Evolutionary conservation across 768 basidiomycete genomes (phyloP).

Genomic region (Suillus sp.): DNA sequence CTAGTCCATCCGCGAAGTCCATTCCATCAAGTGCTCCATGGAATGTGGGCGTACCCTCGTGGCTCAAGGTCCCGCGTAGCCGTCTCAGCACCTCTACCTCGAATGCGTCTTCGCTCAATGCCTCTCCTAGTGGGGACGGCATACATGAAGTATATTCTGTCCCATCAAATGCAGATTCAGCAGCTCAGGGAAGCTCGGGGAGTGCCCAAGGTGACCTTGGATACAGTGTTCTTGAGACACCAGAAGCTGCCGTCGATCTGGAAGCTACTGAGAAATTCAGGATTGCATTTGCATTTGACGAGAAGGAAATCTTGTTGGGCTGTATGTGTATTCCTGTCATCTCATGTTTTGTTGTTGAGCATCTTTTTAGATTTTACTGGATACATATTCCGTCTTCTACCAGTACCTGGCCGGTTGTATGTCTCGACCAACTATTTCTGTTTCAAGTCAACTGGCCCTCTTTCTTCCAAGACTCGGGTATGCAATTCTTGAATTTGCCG

Average conservation of each 20-base stretch:
- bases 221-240: slow-evolving; percentile 82
- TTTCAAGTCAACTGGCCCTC: slow-evolving; percentile 86
- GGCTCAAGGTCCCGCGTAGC: slow-evolving; percentile 57
- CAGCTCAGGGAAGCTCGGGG: slow-evolving; percentile 26
- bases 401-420: slow-evolving; percentile 84
- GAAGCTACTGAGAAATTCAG: slow-evolving; percentile 78
- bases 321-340: slow-evolving; percentile 55
- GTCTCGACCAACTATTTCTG: slow-evolving; percentile 93
- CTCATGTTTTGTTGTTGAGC: slow-evolving; percentile 9
- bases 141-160: slow-evolving; percentile 64
- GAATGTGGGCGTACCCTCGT: slow-evolving; percentile 71
- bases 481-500: slow-evolving; percentile 28
- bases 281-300: slow-evolving; percentile 80
- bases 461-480: slow-evolving; percentile 82
- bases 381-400: slow-evolving; percentile 87
- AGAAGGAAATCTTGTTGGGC: slow-evolving; percentile 84
- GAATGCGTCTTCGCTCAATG: slow-evolving; percentile 27
- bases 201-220: slow-evolving; percentile 58
- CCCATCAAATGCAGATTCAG: slow-evolving; percentile 29
- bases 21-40: slow-evolving; percentile 41
- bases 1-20: slow-evolving; percentile 46
- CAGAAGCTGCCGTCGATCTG: slow-evolving; percentile 59
- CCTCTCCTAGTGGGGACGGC: slow-evolving; percentile 33
- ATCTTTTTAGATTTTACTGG: slow-evolving; percentile 83
- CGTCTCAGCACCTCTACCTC: slow-evolving; percentile 38